phyloP scores from a whole-genome alignment of 1,284 basidiomycete genomes.

The Austroboletus novae-zelandiae region DNA sequence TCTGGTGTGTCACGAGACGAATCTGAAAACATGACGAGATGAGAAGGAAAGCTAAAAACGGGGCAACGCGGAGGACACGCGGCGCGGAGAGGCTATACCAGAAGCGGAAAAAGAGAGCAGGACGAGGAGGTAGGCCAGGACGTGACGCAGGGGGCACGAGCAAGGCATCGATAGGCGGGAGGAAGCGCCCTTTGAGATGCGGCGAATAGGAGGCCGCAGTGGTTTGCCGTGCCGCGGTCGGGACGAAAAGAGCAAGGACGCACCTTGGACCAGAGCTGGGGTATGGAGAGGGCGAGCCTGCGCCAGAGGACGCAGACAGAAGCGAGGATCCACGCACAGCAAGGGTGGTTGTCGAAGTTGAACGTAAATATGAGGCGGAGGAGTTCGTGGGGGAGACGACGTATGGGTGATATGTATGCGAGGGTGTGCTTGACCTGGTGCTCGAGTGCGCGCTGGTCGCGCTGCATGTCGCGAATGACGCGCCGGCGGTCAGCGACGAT shows the following conservation, averaged over 20 bases:
- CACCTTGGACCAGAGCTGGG: conserved; percentile 72
- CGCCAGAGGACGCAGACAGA: conserved; percentile 65
- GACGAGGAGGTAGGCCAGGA: neutral
- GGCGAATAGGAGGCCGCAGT: conserved; percentile 4
- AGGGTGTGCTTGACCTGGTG: conserved; percentile 44
- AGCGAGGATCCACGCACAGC: conserved; percentile 67
- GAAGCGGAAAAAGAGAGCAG: neutral
- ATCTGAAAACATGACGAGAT: conserved; percentile 43
- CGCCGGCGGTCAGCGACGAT: conserved; percentile 52
- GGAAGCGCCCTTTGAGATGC: conserved; percentile 11
- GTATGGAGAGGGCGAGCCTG: conserved; percentile 58
- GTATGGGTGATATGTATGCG: conserved; percentile 68
- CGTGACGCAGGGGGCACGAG: neutral
- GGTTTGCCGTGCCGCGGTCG: too few species aligned
- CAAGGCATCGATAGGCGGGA: conserved; percentile 10
- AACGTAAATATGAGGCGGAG: conserved; percentile 63
- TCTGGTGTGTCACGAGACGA: conserved; percentile 65
- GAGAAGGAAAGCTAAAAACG: neutral
- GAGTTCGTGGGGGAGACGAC: conserved; percentile 62
- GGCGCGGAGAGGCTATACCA: neutral
- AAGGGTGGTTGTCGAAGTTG: conserved; percentile 64
- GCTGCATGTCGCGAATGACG: conserved; percentile 51
- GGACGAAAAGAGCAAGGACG: conserved; percentile 23
- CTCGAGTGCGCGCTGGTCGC: conserved; percentile 47
- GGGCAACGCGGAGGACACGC: conserved; percentile 8